Conservation (phyloP, 2,329 filamentous ascomycete genomes). For the Ceratocystis papillata region DNA sequence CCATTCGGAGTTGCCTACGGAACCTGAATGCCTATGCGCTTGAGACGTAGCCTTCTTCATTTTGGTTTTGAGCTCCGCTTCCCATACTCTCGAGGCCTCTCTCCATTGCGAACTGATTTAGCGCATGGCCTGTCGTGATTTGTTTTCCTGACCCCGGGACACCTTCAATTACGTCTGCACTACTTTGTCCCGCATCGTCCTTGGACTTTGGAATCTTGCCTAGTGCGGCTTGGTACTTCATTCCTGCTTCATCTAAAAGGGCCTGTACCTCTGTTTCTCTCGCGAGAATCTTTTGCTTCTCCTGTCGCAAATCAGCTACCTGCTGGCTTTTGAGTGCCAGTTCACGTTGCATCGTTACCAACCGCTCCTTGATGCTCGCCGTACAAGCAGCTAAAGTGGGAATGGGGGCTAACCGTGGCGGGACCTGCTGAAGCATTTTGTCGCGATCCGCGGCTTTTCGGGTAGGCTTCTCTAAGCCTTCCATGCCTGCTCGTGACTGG, state of each 20-base stretch:
- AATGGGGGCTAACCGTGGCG: slow-evolving; percentile 40
- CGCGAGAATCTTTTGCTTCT: slow-evolving; percentile 55
- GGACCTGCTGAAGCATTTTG: slow-evolving; percentile 11
- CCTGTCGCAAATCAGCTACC: slow-evolving; percentile 55
- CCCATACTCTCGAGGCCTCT: slow-evolving; percentile 41
- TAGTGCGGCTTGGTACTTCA: slow-evolving; percentile 44
- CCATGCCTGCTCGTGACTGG: slow-evolving; percentile 79
- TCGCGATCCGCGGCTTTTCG: slow-evolving; percentile 28
- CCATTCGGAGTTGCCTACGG: not conserved
- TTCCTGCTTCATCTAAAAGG: slow-evolving; percentile 68
- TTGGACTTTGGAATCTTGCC: slow-evolving; percentile 26
- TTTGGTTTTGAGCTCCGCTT: slow-evolving; percentile 25
- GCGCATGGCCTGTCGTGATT: slow-evolving; percentile 15
- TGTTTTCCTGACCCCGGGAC: not conserved
- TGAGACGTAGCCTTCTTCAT: not conserved
- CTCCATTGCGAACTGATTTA: slow-evolving; percentile 30
- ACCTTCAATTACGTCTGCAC: not conserved
- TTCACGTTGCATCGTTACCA: slow-evolving; percentile 53
- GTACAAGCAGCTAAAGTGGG: slow-evolving; percentile 61
- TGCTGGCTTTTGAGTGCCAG: slow-evolving; percentile 49
- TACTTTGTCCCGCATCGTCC: not conserved
- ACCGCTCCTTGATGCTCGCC: slow-evolving; percentile 48
- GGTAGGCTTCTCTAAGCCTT: slow-evolving; percentile 47
- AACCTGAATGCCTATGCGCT: not conserved
- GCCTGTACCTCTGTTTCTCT: slow-evolving; percentile 72